A percentile compares a stretch with the other conserved stretches of the same genome.
These are phyloP conservation scores for Trametes meyenii DNA, from an alignment of 768 basidiomycete genomes.

Conservation along the genomic window DNA sequence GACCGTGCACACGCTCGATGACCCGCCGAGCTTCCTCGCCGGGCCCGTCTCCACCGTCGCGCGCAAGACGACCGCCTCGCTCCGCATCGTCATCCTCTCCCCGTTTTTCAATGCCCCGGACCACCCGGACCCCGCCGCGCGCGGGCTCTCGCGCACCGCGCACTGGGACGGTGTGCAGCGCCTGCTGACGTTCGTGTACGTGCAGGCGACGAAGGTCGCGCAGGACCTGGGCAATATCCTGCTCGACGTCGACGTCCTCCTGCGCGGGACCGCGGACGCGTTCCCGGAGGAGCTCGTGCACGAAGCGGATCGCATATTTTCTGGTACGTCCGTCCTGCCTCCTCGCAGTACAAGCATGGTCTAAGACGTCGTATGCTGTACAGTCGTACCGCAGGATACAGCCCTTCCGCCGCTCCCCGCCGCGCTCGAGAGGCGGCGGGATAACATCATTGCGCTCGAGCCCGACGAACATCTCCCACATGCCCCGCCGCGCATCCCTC, in stretches of 20 bases:
- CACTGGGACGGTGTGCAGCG: slow-evolving; percentile 72
- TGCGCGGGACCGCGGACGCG: slow-evolving; percentile 56
- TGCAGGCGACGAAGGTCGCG: slow-evolving; percentile 78
- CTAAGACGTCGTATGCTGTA: background rate
- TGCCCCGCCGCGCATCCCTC: slow-evolving; percentile 10
- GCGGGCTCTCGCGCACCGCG: slow-evolving; percentile 42
- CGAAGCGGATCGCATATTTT: slow-evolving; percentile 39
- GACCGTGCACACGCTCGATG: slow-evolving; percentile 48
- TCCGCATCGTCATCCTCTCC: slow-evolving; percentile 69
- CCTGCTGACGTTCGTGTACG: slow-evolving; percentile 82
- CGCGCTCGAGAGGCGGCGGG: background rate
- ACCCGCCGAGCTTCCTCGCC: slow-evolving; percentile 57
- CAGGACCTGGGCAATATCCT: slow-evolving; percentile 68
- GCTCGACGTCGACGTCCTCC: slow-evolving; percentile 77
- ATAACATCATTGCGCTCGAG: slow-evolving; percentile 21
- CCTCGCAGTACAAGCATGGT: slow-evolving; percentile 9
- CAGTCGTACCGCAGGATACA: slow-evolving; percentile 18
- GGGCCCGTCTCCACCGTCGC: slow-evolving; percentile 56
- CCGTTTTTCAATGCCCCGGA: slow-evolving; percentile 45
- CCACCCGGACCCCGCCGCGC: background rate
- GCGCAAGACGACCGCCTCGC: slow-evolving; percentile 46
- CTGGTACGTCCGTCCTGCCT: slow-evolving; percentile 20
- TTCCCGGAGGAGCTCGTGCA: slow-evolving; percentile 41
- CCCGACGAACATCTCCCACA: slow-evolving; percentile 23
- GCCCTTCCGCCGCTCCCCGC: slow-evolving; percentile 13